Conservation (phyloP, 345 rosid species). For the Brassica incana region DNA sequence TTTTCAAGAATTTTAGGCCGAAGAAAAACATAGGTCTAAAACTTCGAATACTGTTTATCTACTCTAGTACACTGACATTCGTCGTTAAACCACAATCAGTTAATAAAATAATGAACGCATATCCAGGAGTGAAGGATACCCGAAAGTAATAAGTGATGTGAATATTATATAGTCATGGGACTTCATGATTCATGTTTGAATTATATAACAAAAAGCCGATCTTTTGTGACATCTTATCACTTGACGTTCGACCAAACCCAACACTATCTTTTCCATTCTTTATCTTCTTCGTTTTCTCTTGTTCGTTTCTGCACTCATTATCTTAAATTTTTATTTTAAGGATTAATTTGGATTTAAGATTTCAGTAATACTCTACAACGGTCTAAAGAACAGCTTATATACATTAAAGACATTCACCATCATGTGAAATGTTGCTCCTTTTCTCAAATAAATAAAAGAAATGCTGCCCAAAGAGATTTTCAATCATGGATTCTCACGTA, state of each 20-base stretch:
- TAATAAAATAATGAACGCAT: background rate
- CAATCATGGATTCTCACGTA: conserved; percentile 27
- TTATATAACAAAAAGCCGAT: conserved; percentile 34
- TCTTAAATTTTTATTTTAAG: background rate
- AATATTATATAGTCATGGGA: conserved; percentile 33
- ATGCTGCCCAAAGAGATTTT: background rate
- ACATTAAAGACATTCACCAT: conserved; percentile 4
- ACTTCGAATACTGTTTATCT: background rate
- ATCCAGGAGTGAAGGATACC: background rate
- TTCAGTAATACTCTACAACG: conserved; percentile 15
- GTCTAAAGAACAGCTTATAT: conserved; percentile 10
- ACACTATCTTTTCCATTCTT: conserved; percentile 30
- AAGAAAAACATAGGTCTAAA: background rate
- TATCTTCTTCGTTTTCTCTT: conserved; percentile 5
- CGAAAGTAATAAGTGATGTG: conserved; percentile 17
- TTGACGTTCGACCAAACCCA: conserved; percentile 42
- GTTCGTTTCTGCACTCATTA: background rate
- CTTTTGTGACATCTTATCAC: conserved; percentile 38
- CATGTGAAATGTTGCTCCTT: conserved; percentile 28
- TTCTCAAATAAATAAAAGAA: no score
- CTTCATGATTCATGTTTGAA: conserved; percentile 37
- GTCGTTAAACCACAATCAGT: background rate
- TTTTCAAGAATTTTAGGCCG: background rate
- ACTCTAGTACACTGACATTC: background rate
- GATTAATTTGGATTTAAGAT: background rate